These are phyloP conservation scores for Balamuthia mandrillaris DNA, from an alignment of 208 protist genomes.

Conservation along the genomic window DNA sequence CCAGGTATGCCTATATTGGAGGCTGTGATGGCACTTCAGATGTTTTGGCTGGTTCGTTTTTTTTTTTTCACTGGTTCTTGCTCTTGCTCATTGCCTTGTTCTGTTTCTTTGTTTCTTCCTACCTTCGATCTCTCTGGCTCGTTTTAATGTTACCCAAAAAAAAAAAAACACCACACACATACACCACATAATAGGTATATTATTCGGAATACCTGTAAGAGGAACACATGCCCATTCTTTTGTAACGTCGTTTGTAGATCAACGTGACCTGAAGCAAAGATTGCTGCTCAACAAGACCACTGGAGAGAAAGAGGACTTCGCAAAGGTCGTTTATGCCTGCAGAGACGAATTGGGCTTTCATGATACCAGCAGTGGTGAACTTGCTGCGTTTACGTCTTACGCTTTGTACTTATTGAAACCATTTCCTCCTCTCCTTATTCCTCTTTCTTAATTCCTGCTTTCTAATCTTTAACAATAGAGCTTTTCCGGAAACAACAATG, in stretches of 20 bases:
- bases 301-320: conserved; percentile 52
- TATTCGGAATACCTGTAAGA: conserved; percentile 40
- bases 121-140: too few species aligned
- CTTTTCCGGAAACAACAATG: conserved; percentile 78
- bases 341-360: conserved; percentile 36
- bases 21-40: conserved; percentile 82
- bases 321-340: conserved; percentile 35
- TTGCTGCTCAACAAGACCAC: conserved; percentile 4
- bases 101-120: too few species aligned
- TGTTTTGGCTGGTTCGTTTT: conserved; percentile 76
- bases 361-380: conserved; percentile 67
- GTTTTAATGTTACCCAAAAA: too few species aligned
- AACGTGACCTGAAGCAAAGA: not conserved
- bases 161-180: too few species aligned
- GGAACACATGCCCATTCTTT: conserved; percentile 79
- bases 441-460: too few species aligned
- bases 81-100: too few species aligned
- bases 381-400: conserved; percentile 80
- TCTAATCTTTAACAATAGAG: not conserved
- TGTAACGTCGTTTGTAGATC: conserved; percentile 67
- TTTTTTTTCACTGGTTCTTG: too few species aligned
- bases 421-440: not conserved
- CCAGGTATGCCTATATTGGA: conserved; percentile 79
- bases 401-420: conserved; percentile 37
- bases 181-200: not conserved